Evolutionary conservation across 768 basidiomycete species (phyloP), one percentile per base, ranked within the genome.

Genomic region (Cantharellus cinnabarinus): DNA sequence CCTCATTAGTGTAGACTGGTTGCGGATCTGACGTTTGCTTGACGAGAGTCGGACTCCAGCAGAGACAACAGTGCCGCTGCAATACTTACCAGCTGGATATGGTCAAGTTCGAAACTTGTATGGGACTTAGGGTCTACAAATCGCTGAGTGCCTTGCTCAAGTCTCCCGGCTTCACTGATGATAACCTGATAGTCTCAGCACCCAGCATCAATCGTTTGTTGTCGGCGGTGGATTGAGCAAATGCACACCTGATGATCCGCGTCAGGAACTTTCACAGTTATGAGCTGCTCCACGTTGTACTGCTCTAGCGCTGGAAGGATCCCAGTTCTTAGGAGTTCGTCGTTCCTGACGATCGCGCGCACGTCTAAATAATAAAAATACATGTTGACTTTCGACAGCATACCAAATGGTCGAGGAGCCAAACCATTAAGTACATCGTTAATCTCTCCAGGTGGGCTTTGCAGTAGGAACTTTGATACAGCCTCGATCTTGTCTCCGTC

Each of bases 371-470:
- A 50, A 44, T 57, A 60, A 59, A 60, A 60, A 50, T 14, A 44
- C 14, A 53, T 50, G 39, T 20, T 38, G 40, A 34, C 48, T 5
- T 48, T 40, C 5, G 37, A 40, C 14, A 57, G 10, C 56, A 57
- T 57, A 29, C 20, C 20, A 29, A 29, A 29, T 29, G 20, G 1
- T 29, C 20, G 20, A 29, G 20, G 20, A 29, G 20, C 20, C 56
- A 14, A 38, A 42, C 89, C 90, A 65, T 88, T 88, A 58, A 97
- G 74, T 15, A 95, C 91, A 72, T 97, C 93, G 70, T 94, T 95
- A 64, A 97, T 90, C 73, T 98, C 87, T 51, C 93, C 93, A 0
- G 93, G 93, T 35, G 93, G 93, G 1, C 89, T 82, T 68, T 95
- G 93, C 0, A 88, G 75, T 39, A 98, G 73, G 66, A 95, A 87